These are phyloP conservation scores for Uronychia binucleata DNA, from an alignment of 73 alveolate genomes.

Conservation along the genomic window DNA sequence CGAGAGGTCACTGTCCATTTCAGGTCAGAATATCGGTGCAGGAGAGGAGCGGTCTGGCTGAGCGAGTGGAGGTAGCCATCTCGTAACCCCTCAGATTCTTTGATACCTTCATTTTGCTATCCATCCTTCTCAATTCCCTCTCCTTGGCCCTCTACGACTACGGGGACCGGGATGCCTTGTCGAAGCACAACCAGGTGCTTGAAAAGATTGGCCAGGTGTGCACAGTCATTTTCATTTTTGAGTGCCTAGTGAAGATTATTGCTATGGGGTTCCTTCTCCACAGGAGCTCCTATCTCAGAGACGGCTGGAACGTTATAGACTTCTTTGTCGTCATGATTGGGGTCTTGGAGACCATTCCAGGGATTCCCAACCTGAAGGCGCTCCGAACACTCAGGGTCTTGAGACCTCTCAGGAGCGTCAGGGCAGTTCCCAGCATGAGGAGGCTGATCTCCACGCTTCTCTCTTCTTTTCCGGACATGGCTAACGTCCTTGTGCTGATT, in stretches of 20 bases:
- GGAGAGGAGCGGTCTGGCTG: too few relatives aligned
- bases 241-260: constrained; percentile 54
- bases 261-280: constrained; percentile 65
- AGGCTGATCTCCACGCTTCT: background rate
- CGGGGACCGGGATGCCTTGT: constrained; percentile 24
- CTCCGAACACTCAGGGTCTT: constrained; percentile 9
- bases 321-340: constrained; percentile 69
- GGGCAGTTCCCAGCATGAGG: constrained; percentile 7
- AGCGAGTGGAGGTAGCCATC: too few relatives aligned
- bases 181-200: constrained; percentile 4
- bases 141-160: constrained; percentile 30
- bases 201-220: constrained; percentile 37
- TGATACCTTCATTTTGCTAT: constrained; percentile 17
- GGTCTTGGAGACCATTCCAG: constrained; percentile 71
- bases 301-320: constrained; percentile 77
- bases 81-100: constrained; percentile 20
- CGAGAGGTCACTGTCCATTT: too few relatives aligned
- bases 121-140: constrained; percentile 21
- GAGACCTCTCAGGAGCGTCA: constrained; percentile 17
- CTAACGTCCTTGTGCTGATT: background rate
- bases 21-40: too few relatives aligned
- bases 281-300: constrained; percentile 63
- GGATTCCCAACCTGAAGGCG: constrained; percentile 35
- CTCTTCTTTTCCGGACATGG: background rate
- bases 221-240: constrained; percentile 53